Percentiles rank a stretch among this genome's conserved stretches.
These are phyloP conservation scores for Abelmoschus esculentus DNA, from an alignment of 345 rosid genomes.

Conservation along the genomic window DNA sequence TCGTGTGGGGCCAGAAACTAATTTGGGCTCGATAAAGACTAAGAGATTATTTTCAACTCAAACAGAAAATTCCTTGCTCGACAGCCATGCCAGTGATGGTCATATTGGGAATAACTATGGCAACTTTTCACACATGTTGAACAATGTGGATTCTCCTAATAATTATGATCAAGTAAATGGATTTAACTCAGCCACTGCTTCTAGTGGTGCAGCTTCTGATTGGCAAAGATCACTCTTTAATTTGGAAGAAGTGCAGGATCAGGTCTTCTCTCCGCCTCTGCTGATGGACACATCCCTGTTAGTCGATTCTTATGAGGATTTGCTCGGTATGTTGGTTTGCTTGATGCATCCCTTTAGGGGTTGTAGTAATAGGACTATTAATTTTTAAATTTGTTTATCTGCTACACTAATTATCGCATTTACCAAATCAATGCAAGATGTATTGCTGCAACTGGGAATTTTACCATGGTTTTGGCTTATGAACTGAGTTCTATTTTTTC, in stretches of 20 bases:
- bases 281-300: conserved; percentile 69
- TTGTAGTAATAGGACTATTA: not conserved
- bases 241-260: conserved; percentile 52
- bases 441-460: not conserved
- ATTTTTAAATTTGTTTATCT: not conserved
- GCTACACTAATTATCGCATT: not conserved
- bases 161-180: conserved; percentile 63
- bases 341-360: not conserved
- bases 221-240: conserved; percentile 53
- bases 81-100: conserved; percentile 35
- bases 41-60: conserved; percentile 48
- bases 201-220: conserved; percentile 51
- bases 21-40: conserved; percentile 38
- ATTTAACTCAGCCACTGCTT: conserved; percentile 54
- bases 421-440: not conserved
- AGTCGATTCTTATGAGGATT: conserved; percentile 77
- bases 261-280: conserved; percentile 89
- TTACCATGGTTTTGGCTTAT: not conserved
- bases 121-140: conserved; percentile 50
- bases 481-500: not conserved
- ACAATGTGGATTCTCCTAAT: conserved; percentile 55
- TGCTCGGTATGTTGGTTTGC: conserved; percentile 57
- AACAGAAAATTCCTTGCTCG: conserved; percentile 38
- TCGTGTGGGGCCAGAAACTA: conserved; percentile 42
- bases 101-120: conserved; percentile 46